Evolutionary conservation across 179 eudicot genomes (phyloP), one percentile per base, ranked within the genome.

Genomic region (Heliamphora pulchella): DNA sequence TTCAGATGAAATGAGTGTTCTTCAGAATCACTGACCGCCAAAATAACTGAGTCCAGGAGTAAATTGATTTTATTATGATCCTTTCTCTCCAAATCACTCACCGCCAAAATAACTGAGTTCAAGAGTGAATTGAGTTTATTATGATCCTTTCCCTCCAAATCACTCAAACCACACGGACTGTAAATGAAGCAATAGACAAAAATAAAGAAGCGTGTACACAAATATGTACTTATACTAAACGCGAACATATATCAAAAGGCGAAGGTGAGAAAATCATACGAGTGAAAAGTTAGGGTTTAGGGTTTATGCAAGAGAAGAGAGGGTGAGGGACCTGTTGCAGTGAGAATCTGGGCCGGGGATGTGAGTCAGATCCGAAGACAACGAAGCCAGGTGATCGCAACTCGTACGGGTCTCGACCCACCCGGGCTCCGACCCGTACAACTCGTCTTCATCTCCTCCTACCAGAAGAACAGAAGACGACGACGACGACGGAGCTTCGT

Each of bases 371-470:
- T 91, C 94, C 14, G 89, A 83, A 51, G 88, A 82, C 74, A 92
- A 81, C 8, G 87, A 79, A 62, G 48, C 61, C 55, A 93, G 74
- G 78, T 93, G 97, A 81, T 89, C 92, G 84, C 97, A 93, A 74
- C 85, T 82, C 5, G 92, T 91, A 75, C 83, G 88, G 50, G 97
- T 90, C 80, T 93, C 96, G 57, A 93, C 92, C 96, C 97, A 93
- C 43, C 97, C 96, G 10, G 92, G 81, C 63, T 86, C 97, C 51
- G 86, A 88, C 82, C 90, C 97, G 71, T 75, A 76, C 55, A 87
- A 17, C 78, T 78, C 50, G 77, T 78, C 80, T 8, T 85, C 83
- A 8, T 87, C 86, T 48, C 79, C 90, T 61, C 81, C 90, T 17
- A 76, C 79, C 0, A 66, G 53, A 10, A 75, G 66, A 41, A 75